phyloP scores from a whole-genome alignment of 108 stramenopile species.

The Skeletonema costatum region DNA sequence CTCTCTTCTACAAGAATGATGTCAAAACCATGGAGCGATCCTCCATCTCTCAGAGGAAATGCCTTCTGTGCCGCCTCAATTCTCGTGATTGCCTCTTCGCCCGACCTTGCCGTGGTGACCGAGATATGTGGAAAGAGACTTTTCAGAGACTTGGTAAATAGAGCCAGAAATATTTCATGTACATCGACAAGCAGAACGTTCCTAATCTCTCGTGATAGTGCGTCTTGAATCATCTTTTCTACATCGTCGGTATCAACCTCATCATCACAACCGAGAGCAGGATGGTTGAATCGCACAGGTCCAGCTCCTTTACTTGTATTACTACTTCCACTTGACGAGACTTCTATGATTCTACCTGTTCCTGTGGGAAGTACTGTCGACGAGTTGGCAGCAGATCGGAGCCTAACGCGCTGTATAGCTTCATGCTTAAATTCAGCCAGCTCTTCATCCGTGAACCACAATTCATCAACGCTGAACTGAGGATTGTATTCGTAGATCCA shows the following conservation, averaged over 20 bases:
- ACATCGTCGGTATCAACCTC: constrained; percentile 33
- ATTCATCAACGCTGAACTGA: constrained; percentile 14
- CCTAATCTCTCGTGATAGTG: constrained; percentile 54
- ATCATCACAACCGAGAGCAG: constrained; percentile 38
- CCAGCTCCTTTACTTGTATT: constrained; percentile 9
- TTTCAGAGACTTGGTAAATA: constrained; percentile 63
- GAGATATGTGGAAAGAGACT: constrained; percentile 60
- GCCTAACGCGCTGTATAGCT: constrained; percentile 59
- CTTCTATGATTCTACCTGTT: constrained; percentile 28
- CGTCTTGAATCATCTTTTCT: constrained; percentile 14
- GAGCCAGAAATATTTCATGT: constrained; percentile 48
- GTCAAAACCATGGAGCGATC: constrained; percentile 54
- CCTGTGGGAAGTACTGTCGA: constrained; percentile 46
- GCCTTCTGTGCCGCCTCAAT: constrained; percentile 35
- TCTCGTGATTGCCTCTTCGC: constrained; percentile 57
- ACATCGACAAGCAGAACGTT: constrained; percentile 69
- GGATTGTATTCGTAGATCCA: constrained; percentile 40
- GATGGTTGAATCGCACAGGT: constrained; percentile 17
- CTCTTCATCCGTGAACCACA: constrained; percentile 70
- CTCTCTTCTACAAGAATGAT: constrained; percentile 66
- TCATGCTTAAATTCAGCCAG: constrained; percentile 63
- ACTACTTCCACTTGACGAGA: constrained; percentile 36
- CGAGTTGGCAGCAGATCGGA: constrained; percentile 8
- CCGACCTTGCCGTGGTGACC: constrained; percentile 49
- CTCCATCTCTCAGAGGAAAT: constrained; percentile 41